These are phyloP conservation scores for Penicillium capsulatum DNA, from an alignment of 2,329 filamentous ascomycete species.

Conservation along the genomic window DNA sequence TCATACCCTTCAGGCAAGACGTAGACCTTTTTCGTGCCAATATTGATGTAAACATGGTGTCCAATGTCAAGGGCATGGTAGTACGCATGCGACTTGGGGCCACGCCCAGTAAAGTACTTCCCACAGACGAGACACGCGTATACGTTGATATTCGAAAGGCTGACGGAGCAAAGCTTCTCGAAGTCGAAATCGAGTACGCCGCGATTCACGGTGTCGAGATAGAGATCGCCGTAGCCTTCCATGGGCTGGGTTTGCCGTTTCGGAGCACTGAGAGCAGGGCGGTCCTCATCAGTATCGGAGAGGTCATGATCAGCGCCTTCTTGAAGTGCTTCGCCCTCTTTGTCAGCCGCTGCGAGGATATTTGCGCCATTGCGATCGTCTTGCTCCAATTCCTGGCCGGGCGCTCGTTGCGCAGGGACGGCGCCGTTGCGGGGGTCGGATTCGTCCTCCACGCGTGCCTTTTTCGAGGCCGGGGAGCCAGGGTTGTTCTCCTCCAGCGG, in stretches of 20 bases:
- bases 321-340: constrained; percentile 58
- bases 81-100: constrained; percentile 92
- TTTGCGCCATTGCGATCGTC: constrained; percentile 36
- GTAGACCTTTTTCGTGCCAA: constrained; percentile 57
- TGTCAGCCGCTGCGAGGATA: constrained; percentile 57
- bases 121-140: constrained; percentile 97
- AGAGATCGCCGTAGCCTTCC: constrained; percentile 89
- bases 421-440: constrained; percentile 24
- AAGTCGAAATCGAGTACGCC: constrained; percentile 96
- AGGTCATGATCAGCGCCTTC: constrained; percentile 30
- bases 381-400: constrained; percentile 32
- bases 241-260: constrained; percentile 70
- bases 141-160: constrained; percentile 95
- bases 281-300: constrained; percentile 37
- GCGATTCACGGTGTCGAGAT: constrained; percentile 94
- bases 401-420: constrained; percentile 23
- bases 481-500: constrained; percentile 36
- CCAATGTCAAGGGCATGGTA: constrained; percentile 93
- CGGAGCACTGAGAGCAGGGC: constrained; percentile 35
- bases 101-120: constrained; percentile 94
- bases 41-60: constrained; percentile 98
- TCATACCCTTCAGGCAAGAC: constrained; percentile 89
- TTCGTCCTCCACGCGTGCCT: constrained; percentile 40
- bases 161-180: constrained; percentile 95
- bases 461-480: constrained; percentile 45